Percentiles rank a stretch among this genome's conserved stretches.
Conservation (phyloP, 2,329 filamentous ascomycete genomes). For the Pseudogymnoascus verrucosus region DNA sequence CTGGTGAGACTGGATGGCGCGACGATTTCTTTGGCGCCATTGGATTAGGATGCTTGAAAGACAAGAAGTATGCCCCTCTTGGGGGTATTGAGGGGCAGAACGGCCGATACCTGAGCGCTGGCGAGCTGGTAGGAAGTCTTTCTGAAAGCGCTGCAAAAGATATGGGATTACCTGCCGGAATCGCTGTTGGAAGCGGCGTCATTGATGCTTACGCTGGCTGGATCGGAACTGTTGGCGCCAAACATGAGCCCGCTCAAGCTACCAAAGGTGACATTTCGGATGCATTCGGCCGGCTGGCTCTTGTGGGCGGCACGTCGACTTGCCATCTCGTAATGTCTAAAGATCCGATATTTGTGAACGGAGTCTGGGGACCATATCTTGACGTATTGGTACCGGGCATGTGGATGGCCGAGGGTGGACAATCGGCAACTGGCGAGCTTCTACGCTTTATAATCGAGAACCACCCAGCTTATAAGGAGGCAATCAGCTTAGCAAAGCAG, state of each 20-base stretch:
- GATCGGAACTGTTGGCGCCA: constrained; percentile 98
- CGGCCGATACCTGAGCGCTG: constrained; percentile 82
- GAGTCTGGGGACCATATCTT: constrained; percentile 95
- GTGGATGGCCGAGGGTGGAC: constrained; percentile 97
- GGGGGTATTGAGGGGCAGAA: constrained; percentile 94
- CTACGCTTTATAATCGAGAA: constrained; percentile 92
- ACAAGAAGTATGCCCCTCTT: constrained; percentile 87
- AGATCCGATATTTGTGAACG: constrained; percentile 85
- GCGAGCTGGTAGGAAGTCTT: constrained; percentile 79
- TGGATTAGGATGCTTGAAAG: constrained; percentile 72
- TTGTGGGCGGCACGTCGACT: constrained; percentile 92
- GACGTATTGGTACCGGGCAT: constrained; percentile 86
- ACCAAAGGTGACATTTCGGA: constrained; percentile 79
- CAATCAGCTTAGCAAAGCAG: constrained; percentile 57
- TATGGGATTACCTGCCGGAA: constrained; percentile 76
- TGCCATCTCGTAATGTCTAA: constrained; percentile 96
- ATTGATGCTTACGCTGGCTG: constrained; percentile 98
- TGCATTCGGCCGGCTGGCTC: constrained; percentile 85
- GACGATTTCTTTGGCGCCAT: constrained; percentile 85
- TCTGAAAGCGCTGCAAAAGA: constrained; percentile 76
- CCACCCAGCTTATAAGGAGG: constrained; percentile 81
- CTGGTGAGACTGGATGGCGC: constrained; percentile 97
- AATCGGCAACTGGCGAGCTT: constrained; percentile 91
- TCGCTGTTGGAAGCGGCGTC: constrained; percentile 90
- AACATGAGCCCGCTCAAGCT: constrained; percentile 60